Evolutionary conservation across 768 basidiomycete species (phyloP).

Genomic region (Sutorius australiensis): DNA sequence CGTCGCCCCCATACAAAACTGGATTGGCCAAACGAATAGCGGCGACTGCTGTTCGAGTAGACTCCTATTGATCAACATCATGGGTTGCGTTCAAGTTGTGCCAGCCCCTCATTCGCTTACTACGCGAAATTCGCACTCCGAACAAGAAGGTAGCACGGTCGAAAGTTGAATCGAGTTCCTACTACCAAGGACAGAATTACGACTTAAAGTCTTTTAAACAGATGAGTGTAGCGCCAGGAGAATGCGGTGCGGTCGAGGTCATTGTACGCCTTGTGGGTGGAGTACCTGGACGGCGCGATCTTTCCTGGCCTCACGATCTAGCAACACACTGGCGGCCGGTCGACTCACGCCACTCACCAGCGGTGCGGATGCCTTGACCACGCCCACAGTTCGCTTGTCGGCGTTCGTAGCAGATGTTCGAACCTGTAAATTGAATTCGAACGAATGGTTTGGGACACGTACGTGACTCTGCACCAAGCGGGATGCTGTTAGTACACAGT

Average conservation of each 20-base stretch:
- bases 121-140: too few relatives aligned
- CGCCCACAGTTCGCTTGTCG: slow-evolving; percentile 80
- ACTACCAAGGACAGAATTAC: too few relatives aligned
- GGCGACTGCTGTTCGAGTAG: slow-evolving; percentile 23
- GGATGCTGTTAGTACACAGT: slow-evolving; percentile 85
- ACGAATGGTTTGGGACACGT: slow-evolving; percentile 62
- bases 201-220: too few relatives aligned
- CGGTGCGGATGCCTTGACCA: slow-evolving; percentile 93
- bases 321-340: slow-evolving; percentile 44
- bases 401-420: slow-evolving; percentile 63
- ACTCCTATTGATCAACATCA: slow-evolving; percentile 9
- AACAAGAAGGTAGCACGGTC: too few relatives aligned
- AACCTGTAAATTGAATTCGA: slow-evolving; percentile 43
- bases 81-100: not conserved
- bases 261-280: slow-evolving; percentile 71
- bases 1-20: slow-evolving; percentile 53
- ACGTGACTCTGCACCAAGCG: slow-evolving; percentile 61
- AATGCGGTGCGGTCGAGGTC: too few relatives aligned
- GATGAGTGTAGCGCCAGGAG: too few relatives aligned
- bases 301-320: slow-evolving; percentile 20
- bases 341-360: slow-evolving; percentile 6
- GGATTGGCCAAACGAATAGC: slow-evolving; percentile 56
- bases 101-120: not conserved
- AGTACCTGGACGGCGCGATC: slow-evolving; percentile 60
- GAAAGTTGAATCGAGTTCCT: too few relatives aligned